phyloP scores from a whole-genome alignment of 2,329 filamentous ascomycete genomes.

The Colletotrichum endophyticum region DNA sequence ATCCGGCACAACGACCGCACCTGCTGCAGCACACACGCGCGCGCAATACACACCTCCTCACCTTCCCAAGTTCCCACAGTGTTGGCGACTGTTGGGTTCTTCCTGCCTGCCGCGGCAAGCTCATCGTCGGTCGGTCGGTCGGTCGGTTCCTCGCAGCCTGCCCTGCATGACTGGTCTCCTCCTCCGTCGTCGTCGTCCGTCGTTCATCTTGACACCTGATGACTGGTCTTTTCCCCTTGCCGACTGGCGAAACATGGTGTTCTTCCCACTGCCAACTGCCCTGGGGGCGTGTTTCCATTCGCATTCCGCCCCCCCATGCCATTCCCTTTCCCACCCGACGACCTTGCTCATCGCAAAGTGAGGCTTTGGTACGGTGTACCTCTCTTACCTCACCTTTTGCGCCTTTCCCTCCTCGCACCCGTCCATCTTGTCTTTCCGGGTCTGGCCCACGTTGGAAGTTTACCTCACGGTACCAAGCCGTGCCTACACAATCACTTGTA shows the following conservation, averaged over 20 bases:
- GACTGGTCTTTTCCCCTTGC: slow-evolving; percentile 8
- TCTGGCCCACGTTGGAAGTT: slow-evolving; percentile 14
- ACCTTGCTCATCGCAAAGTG: background rate
- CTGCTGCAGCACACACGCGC: background rate
- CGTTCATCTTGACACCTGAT: slow-evolving; percentile 3
- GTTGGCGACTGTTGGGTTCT: background rate
- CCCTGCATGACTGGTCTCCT: slow-evolving; percentile 6
- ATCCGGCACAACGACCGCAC: background rate
- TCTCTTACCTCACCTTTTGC: background rate
- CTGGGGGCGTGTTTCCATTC: slow-evolving; percentile 7
- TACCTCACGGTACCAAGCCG: background rate
- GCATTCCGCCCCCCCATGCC: background rate
- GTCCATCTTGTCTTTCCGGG: slow-evolving; percentile 17
- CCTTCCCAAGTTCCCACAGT: background rate
- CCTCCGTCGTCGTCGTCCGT: background rate
- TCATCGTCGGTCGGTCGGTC: background rate
- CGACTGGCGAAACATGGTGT: slow-evolving; percentile 10
- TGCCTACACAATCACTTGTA: background rate
- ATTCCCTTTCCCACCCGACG: background rate
- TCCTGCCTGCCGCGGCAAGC: slow-evolving; percentile 9
- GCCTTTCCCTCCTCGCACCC: slow-evolving; percentile 5
- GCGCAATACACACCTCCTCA: background rate
- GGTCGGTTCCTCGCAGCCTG: background rate
- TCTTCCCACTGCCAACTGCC: background rate
- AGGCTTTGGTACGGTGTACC: background rate